A percentile compares a stretch with the other conserved stretches of the same genome.
Conservation (phyloP, 1,284 basidiomycete species). For the Wallemia ichthyophaga region DNA sequence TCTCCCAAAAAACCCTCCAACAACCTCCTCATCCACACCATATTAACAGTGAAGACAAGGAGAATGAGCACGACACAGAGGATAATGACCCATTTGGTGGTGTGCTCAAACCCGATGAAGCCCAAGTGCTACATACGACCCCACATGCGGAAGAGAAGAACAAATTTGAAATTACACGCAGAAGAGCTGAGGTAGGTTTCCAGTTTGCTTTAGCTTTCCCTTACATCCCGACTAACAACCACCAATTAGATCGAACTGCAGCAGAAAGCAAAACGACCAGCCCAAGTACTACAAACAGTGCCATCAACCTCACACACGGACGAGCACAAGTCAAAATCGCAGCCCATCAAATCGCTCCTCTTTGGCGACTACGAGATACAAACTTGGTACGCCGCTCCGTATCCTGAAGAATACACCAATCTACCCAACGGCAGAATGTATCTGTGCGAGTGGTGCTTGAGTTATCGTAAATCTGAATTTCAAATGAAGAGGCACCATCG, state of each 20-base stretch:
- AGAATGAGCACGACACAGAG: conserved; percentile 11
- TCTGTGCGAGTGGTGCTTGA: conserved; percentile 94
- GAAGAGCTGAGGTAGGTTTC: conserved; percentile 32
- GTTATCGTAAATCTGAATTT: conserved; percentile 92
- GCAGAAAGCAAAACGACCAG: not conserved
- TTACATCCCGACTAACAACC: not conserved
- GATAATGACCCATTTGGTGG: conserved; percentile 37
- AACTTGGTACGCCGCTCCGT: conserved; percentile 97
- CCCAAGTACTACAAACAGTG: not conserved
- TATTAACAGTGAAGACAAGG: conserved; percentile 6
- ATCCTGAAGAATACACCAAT: conserved; percentile 85
- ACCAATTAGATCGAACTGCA: not conserved
- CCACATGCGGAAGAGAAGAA: conserved; percentile 36
- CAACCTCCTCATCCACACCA: conserved; percentile 4
- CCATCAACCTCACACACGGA: not conserved
- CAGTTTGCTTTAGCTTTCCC: too few species aligned
- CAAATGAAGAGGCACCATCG: conserved; percentile 63
- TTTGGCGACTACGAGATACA: conserved; percentile 88
- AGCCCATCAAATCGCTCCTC: conserved; percentile 57
- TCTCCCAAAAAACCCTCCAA: too few species aligned
- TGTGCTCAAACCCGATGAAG: conserved; percentile 34
- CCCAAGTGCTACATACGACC: conserved; percentile 41
- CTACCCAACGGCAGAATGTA: conserved; percentile 77
- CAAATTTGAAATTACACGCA: conserved; percentile 40
- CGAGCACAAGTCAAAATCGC: conserved; percentile 9